Evolutionary conservation across 139 green algal species (phyloP).

Genomic region (Chlamydomonas incerta): DNA sequence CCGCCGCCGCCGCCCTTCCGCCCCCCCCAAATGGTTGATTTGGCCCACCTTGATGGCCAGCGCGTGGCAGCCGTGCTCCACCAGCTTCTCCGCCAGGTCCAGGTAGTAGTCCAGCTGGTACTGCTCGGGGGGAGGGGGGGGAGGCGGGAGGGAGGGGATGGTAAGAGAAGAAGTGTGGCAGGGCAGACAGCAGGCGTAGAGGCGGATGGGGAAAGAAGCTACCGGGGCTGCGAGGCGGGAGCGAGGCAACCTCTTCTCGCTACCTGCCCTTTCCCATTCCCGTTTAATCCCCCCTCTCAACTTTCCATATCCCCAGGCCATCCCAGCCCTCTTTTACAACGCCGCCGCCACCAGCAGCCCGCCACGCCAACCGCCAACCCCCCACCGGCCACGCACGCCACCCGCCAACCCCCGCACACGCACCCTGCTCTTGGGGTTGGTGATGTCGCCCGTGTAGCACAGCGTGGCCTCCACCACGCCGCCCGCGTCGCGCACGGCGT

Average conservation of each 20-base stretch:
- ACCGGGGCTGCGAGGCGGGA: no score
- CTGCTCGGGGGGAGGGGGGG: constrained; percentile 40
- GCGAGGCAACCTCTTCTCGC: no score
- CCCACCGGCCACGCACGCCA: no score
- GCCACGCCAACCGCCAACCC: no score
- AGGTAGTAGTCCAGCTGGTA: constrained; percentile 97
- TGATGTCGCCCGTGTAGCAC: constrained; percentile 94
- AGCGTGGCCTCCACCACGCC: constrained; percentile 90
- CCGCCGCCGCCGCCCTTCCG: not conserved
- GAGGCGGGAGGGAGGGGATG: no score
- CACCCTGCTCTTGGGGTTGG: constrained; percentile 70
- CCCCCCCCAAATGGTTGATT: no score
- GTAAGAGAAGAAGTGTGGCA: not conserved
- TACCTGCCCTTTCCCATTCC: no score
- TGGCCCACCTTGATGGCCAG: constrained; percentile 88
- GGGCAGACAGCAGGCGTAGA: not conserved
- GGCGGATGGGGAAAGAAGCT: no score
- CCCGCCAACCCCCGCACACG: not conserved
- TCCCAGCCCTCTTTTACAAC: constrained; percentile 85
- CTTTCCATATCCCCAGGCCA: constrained; percentile 85
- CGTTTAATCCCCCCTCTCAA: no score
- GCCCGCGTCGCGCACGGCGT: constrained; percentile 78
- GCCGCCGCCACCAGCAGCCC: constrained; percentile 71
- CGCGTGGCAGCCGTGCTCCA: constrained; percentile 81
- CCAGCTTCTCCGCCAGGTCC: constrained; percentile 84